Evolutionary conservation across 306 rosid genomes (phyloP), one percentile per base, ranked within the genome.

Genomic region (Medicago ruthenica): DNA sequence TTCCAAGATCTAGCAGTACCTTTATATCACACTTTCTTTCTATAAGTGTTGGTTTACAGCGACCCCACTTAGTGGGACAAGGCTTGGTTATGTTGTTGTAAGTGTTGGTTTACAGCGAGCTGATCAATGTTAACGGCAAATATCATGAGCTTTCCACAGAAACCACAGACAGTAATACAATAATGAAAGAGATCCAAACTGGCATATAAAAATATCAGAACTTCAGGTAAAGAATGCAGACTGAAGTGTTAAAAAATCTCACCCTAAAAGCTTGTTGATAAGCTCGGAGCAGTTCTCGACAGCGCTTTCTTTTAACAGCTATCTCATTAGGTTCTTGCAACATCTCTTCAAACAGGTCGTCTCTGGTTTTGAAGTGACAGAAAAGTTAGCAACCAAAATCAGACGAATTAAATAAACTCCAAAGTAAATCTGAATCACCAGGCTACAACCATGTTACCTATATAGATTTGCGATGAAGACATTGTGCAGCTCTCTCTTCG

Each of bases 261-360:
- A 95, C 98, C 85, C 89, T 85, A 74, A 87, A 85, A 65, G 96
- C 98, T 82, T 89, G 93, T 63, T 89, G 97, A 79, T 89, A 96
- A 80, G 92, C 89, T 48, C 86, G 88, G 69, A 95, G 97, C 51
- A 89, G 81, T 67, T 95, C 98, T 59, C 90, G 85, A 59, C 96
- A 86, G 63, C 80, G 96, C 76, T 89, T 92, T 85, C 97, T 89
- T 83, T 90, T 95, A 80, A 63, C 76, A 66, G 98, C 86, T 36
- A 95, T 73, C 80, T 95, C 98, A 55, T 85, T 87, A 21, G 96
- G 97, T 74, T 95, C 98, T 80, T 87, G 93, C 84, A 95, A 85
- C 96, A 95, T 87, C 81, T 90, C 97, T 81, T 90, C 97, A 81
- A 90, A 90, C 66, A 92, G 80, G 83, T 90, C 86, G 82, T 95